Evolutionary conservation across 2,329 filamentous ascomycete species (phyloP), one percentile per base, ranked within the genome.

Genomic region (Colletotrichum falcatum): DNA sequence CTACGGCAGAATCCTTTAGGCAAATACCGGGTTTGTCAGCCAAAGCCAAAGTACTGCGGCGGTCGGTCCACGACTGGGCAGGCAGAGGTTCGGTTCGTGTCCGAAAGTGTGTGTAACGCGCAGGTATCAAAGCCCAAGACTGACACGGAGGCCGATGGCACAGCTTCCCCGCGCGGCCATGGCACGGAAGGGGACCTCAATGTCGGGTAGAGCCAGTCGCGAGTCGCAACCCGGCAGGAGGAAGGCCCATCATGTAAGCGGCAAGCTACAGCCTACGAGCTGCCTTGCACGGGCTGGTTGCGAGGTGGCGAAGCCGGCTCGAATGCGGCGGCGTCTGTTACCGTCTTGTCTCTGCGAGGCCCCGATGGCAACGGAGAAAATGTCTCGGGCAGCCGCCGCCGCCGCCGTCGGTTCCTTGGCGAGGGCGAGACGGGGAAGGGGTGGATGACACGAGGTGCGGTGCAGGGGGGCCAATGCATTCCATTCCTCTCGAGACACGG

Each of bases 401-500:
- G 42, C 14, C 44, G 58, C 16, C 33, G 30, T 49, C 26, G 58
- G 42, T 26, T 33, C 44, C 42, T 33, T 46, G 35, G 20, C 26
- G 30, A 20, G n/a, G n/a, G 7, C 37, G 37, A 16, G 37, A 39
- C 14, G 28, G 54, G 12, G 14, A 23, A 11, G 18, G 26, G 23
- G 5, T 20, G 8, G 30, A 61, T 16, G 42, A 16, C 44, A 44
- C 26, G 42, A 60, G 26, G n/a, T 33, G 6, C 26, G 37, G n/a
- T n/a, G n/a, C n/a, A n/a, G n/a, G 42, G 30, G 44, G 46, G 46
- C 33, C 44, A 35, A 35, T 59, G 61, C 51, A 58, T 64, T 56
- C 48, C 51, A 58, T 64, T 56, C 48, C 26, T 58, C 33, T 64
- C 46, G 20, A 66, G 61, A 51, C 51, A 59, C 54, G 61, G 48